Evolutionary conservation across 441 rosid species (phyloP).

Genomic region (Biscutella laevigata): DNA sequence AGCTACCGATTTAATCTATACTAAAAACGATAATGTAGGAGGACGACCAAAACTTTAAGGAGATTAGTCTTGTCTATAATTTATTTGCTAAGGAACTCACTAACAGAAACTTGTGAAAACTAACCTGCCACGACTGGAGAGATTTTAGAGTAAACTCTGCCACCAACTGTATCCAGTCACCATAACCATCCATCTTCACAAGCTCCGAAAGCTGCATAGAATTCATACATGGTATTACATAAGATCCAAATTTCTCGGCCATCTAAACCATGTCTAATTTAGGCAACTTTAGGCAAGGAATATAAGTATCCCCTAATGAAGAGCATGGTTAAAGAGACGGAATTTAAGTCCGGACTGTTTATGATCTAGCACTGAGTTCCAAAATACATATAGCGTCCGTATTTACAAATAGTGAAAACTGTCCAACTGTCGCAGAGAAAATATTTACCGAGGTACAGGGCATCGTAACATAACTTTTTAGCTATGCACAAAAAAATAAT

Average conservation of each 20-base stretch:
- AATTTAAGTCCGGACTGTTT: not conserved
- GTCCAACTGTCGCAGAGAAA: not conserved
- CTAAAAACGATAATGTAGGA: not conserved
- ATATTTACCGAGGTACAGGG: conserved; percentile 7
- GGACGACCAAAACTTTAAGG: conserved; percentile 5
- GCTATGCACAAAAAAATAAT: conserved; percentile 1
- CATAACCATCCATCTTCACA: conserved; percentile 90
- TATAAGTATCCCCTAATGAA: not conserved
- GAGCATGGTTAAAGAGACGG: not conserved
- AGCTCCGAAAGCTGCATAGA: conserved; percentile 90
- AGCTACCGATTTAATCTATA: conserved; percentile 13
- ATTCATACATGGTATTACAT: conserved; percentile 20
- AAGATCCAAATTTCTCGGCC: conserved; percentile 6
- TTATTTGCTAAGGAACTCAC: not conserved
- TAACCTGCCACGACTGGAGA: conserved; percentile 98
- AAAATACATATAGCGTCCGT: conserved; percentile 6
- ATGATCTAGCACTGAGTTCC: conserved; percentile 8
- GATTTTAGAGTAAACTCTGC: conserved; percentile 96
- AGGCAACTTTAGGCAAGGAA: conserved; percentile 11
- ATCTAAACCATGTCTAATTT: no score
- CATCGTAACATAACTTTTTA: not conserved
- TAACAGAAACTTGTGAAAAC: conserved; percentile 11
- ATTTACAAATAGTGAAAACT: not conserved
- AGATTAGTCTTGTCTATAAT: conserved; percentile 11
- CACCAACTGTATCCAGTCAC: conserved; percentile 95